Evolutionary conservation across 2,329 filamentous ascomycete species (phyloP).

Genomic region (Calonectria multiphialidica): DNA sequence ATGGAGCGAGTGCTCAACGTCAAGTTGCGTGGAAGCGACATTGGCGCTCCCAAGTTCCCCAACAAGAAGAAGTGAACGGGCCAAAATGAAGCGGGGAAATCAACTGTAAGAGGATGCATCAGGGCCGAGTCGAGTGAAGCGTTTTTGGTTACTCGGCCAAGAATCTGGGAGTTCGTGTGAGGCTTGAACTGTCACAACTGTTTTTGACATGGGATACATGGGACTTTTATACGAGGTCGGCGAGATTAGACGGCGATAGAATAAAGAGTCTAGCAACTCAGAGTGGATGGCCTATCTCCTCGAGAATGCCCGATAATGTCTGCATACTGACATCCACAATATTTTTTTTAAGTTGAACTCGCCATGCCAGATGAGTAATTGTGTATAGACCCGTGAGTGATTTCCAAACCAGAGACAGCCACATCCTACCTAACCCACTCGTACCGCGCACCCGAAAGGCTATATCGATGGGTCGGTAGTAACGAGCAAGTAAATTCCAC

Average conservation of each 20-base stretch:
- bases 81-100: conserved; percentile 16
- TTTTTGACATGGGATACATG: conserved; percentile 42
- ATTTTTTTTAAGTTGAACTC: conserved; percentile 2
- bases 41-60: conserved; percentile 85
- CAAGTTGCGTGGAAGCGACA: conserved; percentile 86
- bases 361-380: not conserved
- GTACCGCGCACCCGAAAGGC: not conserved
- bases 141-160: conserved; percentile 42
- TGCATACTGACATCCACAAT: not conserved
- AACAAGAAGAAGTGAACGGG: conserved; percentile 70
- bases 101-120: conserved; percentile 38
- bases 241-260: conserved; percentile 30
- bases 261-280: conserved; percentile 22
- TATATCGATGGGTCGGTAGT: not conserved
- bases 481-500: not conserved
- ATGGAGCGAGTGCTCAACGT: conserved; percentile 91
- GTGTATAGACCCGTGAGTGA: not conserved
- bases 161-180: conserved; percentile 42
- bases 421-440: not conserved
- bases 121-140: conserved; percentile 45
- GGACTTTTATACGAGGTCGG: conserved; percentile 34
- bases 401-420: not conserved
- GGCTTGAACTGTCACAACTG: conserved; percentile 41
- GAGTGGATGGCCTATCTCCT: conserved; percentile 25
- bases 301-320: conserved; percentile 11